Evolutionary conservation across 768 basidiomycete genomes (phyloP), one percentile per base, ranked within the genome.

Genomic region (Naematelia aurantialba): DNA sequence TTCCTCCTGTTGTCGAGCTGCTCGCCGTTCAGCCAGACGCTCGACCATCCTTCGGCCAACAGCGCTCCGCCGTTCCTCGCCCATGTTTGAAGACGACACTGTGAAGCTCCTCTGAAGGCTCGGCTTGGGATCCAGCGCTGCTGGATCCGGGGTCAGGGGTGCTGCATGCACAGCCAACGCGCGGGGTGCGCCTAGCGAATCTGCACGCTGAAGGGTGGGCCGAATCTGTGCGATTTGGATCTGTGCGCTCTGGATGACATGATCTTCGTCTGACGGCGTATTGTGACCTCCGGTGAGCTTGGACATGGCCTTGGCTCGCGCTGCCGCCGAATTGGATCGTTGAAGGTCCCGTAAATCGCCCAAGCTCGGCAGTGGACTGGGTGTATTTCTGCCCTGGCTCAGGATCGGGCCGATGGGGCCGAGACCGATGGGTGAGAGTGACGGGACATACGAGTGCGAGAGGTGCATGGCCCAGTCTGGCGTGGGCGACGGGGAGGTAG

Each of bases 291-390:
- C 88, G 1, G 87, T 91, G 56, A 96, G 80, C 74, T 91, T 92
- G 62, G 85, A 85, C 84, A 94, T 84, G 3, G 91, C 91, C 76
- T 85, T 79, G 67, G 84, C 82, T 48, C 87, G 83, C 21, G 87
- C 88, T n/a, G 89, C 81, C 11, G 85, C 89, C 69, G 91, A 93
- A 73, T 93, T 92, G 1, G 92, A 93, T 19, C 92, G 86, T 70
- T 89, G 86, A 2, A 96, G 82, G 14, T 87, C 87, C 17, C 78
- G 48, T 34, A 93, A 79, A 21, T 87, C 88, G 68, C 89, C 87
- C 4, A 94, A 80, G 2, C 88, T 84, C 0, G 89, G 89, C 63
- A 79, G 83, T 64, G 81, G 85, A 66, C 80, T 85, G 53, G 79
- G 88, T 65, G 81, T 85, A 78, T 79, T 85, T 71, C 78, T 80